Base-by-base conservation (phyloP, 1,284 basidiomycete genomes). In the Leccinum pseudoinsigne region DNA sequence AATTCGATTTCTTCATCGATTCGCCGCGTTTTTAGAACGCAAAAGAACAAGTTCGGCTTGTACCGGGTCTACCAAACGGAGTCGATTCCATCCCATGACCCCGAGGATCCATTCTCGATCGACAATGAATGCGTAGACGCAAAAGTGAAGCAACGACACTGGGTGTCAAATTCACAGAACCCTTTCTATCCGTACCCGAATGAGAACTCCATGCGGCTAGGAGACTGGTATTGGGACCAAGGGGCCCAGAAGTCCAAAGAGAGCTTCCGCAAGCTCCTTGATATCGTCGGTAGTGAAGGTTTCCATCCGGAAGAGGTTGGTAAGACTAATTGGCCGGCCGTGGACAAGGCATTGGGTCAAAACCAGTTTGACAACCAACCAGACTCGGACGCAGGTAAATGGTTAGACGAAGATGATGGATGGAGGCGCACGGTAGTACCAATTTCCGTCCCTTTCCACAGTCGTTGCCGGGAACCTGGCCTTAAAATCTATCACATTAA, bases 131-230 rank as follows among this genome's bases (percentile, higher is more conserved):
- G 40, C 16, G 16, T 42, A 42, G 40, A 42, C 40, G 16, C 16
- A 42, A 42, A 42, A 42, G 16, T 34, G 0, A 34, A 34, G 34
- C 34, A 34, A 34, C 11, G 34, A 34, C 34, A 34, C 34, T 34
- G 34, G 34, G 34, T 34, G 34, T 34, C 34, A 34, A 34, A 34
- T 34, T 34, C 34, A 34, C 0, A 34, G 34, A 34, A 34, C 34
- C 54, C 54, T n/a, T 55, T 55, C 31, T 11, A 28, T 55, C 54
- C 28, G 34, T 55, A 55, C 18, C 54, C n/a, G 54, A 55, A 55
- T 11, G 54, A 55, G 12, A 55, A 34, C 7, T 8, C 54, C 8
- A 55, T 55, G 54, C 8, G 0, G 16, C 14, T 42, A 16, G 40
- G 40, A 16, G 40, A 42, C 40, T 42, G 40, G 40, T 42, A 42